Conservation (phyloP, 371 early-diverging fungal species). For the Mucor plumbeus region DNA sequence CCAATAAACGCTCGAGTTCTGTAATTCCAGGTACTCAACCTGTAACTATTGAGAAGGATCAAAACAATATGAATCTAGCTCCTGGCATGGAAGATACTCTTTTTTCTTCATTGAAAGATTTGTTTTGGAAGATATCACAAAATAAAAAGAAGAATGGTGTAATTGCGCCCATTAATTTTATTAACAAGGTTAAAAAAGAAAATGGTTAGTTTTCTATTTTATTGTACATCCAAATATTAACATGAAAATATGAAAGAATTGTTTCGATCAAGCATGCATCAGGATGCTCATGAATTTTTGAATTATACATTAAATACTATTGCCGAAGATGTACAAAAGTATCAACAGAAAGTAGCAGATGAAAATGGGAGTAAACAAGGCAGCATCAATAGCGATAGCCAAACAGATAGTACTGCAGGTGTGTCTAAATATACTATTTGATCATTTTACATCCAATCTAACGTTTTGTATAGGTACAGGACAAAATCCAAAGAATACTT, state of each 20-base stretch:
- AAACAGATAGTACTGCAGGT: neutral
- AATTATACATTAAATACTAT: constrained; percentile 93
- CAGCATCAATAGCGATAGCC: constrained; percentile 24
- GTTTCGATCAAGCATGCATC: constrained; percentile 93
- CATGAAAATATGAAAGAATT: constrained; percentile 60
- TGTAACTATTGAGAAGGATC: constrained; percentile 37
- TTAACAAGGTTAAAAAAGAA: constrained; percentile 85
- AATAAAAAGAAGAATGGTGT: constrained; percentile 87
- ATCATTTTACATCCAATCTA: neutral
- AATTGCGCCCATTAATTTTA: constrained; percentile 87
- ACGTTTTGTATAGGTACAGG: neutral
- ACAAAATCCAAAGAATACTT: constrained; percentile 58
- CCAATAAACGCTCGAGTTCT: constrained; percentile 3
- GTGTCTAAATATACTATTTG: neutral
- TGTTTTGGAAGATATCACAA: constrained; percentile 84
- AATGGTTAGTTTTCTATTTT: constrained; percentile 69
- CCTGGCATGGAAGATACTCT: constrained; percentile 80
- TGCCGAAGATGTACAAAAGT: constrained; percentile 81
- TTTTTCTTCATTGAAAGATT: constrained; percentile 84
- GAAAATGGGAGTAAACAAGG: constrained; percentile 16
- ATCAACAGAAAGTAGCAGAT: constrained; percentile 45
- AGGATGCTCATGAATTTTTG: constrained; percentile 97
- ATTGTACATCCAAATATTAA: neutral
- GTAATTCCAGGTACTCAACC: constrained; percentile 5
- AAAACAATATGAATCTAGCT: constrained; percentile 50